Conservation (phyloP, 345 rosid species). For the Heritiera fomes region DNA sequence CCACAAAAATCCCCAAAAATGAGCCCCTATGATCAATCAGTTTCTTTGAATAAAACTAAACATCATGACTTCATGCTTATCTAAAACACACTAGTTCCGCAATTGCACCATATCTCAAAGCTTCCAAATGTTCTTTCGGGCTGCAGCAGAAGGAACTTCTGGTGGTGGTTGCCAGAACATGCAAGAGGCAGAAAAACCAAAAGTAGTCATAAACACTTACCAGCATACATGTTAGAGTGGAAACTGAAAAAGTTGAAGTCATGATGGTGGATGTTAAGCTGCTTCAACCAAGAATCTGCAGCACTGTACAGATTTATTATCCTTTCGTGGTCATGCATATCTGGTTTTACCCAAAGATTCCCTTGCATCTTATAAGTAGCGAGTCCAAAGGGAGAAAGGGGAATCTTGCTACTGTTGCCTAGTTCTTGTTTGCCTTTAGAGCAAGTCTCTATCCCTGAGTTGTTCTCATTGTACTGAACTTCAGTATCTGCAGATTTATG, state of each 20-base stretch:
- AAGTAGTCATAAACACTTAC: background rate
- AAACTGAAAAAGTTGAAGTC: slow-evolving; percentile 55
- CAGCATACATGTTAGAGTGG: slow-evolving; percentile 28
- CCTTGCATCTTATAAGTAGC: slow-evolving; percentile 72
- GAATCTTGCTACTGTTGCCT: slow-evolving; percentile 24
- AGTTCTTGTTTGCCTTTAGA: slow-evolving; percentile 11
- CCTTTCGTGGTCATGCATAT: slow-evolving; percentile 41
- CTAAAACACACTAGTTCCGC: too few relatives aligned
- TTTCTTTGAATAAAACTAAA: background rate
- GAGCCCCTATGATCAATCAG: background rate
- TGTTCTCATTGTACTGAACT: slow-evolving; percentile 21
- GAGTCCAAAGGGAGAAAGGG: slow-evolving; percentile 67
- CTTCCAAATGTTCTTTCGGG: too few relatives aligned
- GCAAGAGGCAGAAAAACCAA: background rate
- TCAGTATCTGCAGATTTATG: slow-evolving; percentile 35
- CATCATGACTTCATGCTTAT: too few relatives aligned
- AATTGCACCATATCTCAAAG: too few relatives aligned
- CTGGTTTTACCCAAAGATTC: slow-evolving; percentile 57
- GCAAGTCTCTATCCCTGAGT: slow-evolving; percentile 27
- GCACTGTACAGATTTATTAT: slow-evolving; percentile 46
- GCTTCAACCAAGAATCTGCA: slow-evolving; percentile 86
- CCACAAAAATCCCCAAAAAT: background rate
- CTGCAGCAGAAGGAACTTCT: background rate
- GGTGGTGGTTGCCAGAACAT: background rate
- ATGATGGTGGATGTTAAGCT: slow-evolving; percentile 63